Evolutionary conservation across 106 monocot genomes (phyloP), one percentile per base, ranked within the genome.

Genomic region (Dendrobium catenatum): DNA sequence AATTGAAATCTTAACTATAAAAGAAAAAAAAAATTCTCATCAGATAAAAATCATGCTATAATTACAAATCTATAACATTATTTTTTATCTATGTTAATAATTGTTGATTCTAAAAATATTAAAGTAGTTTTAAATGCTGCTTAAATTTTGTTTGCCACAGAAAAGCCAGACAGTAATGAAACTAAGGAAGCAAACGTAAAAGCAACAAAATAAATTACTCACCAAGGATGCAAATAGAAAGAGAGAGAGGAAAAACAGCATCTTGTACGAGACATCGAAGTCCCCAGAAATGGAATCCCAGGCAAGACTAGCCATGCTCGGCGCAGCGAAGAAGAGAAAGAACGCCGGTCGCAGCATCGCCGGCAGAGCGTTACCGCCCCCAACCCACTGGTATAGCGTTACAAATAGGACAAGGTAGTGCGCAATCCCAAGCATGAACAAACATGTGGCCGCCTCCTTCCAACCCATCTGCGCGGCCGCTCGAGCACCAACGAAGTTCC

Each of bases 291-390:
- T 81, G 33, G 81, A 83, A 17, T 76, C 68, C 86, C 86, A 86
- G 2, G 86, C 83, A 0, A 86, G 76, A 75, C 86, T 83, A 9
- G 86, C 81, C 55, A 74, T 74, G 55, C 81, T 74, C 29, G 81
- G 81, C 27, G 81, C 41, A 20, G 73, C 81, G 15, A 81, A 81
- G 19, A 81, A 73, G 11, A 42, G 81, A 43, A 81, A 81, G 55
- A 81, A 81, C 49, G 73, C 74, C n/a, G 81, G 74, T 51, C 81
- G 68, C 26, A 73, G 54, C 72, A 81, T 81, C 41, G 74, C 68
- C 7, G 81, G 81, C 26, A 81, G 26, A 3, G 73, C 17, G 7
- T 72, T 24, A 4, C 55, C 73, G 11, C 51, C 73, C 9, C 17
- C 27, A 41, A 81, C 37, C 20, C 81, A 49, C 67, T 80, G 80